These are phyloP conservation scores for Perkinsus marinus DNA, from an alignment of 169 alveolate genomes.

Conservation along the genomic window DNA sequence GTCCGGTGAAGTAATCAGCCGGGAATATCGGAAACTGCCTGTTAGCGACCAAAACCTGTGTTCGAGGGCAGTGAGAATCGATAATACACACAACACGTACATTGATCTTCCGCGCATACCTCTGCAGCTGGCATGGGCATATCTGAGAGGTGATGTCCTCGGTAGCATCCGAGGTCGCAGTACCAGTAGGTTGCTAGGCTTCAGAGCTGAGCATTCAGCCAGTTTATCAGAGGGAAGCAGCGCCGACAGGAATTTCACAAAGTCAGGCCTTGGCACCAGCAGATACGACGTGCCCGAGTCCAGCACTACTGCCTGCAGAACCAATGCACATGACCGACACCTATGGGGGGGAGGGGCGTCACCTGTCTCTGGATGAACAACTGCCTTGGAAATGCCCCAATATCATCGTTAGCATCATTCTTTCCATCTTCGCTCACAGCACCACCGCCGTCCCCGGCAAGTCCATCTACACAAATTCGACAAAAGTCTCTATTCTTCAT, in stretches of 20 bases:
- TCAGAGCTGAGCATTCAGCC: not conserved
- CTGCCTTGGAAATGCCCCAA: not conserved
- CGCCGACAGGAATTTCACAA: not conserved
- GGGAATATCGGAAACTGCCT: not conserved
- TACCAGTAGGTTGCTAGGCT: not conserved
- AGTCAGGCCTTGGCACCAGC: not conserved
- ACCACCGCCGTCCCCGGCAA: too few species aligned
- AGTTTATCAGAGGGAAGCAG: not conserved
- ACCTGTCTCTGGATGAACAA: not conserved
- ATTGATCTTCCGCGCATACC: not conserved
- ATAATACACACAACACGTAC: not conserved
- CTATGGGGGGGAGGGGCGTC: not conserved
- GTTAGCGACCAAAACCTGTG: not conserved
- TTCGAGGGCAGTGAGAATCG: not conserved
- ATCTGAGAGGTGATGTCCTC: not conserved
- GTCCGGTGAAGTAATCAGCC: not conserved
- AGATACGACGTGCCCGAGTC: not conserved
- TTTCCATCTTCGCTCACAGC: not conserved
- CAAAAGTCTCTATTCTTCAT: too few species aligned
- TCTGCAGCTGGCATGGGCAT: not conserved
- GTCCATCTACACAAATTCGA: too few species aligned
- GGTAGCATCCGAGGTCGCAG: not conserved
- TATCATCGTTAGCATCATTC: not conserved
- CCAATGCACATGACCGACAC: not conserved
- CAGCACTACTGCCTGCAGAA: not conserved